phyloP scores from a whole-genome alignment of 371 early-diverging fungal genomes.

The Lichtheimia corymbifera region DNA sequence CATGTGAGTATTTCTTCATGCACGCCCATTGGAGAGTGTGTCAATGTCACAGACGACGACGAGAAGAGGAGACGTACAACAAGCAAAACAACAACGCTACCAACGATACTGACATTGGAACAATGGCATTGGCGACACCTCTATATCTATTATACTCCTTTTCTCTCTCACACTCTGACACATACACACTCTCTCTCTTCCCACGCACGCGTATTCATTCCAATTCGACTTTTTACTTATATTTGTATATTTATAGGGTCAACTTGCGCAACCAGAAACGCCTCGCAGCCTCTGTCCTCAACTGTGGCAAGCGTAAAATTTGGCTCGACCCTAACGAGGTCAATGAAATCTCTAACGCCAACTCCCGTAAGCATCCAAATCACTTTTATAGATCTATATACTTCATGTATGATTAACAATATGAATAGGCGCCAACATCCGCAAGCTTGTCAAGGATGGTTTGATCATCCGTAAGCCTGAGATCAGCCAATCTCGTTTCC shows the following conservation, averaged over 20 bases:
- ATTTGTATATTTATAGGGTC: conserved; percentile 54
- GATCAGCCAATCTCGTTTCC: conserved; percentile 93
- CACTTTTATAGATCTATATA: neutral
- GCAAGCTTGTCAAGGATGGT: conserved; percentile 97
- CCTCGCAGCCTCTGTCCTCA: conserved; percentile 97
- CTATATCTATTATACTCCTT: neutral
- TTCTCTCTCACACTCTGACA: neutral
- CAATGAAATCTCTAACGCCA: conserved; percentile 95
- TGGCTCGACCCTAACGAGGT: conserved; percentile 99
- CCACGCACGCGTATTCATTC: too few species aligned
- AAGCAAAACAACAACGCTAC: neutral
- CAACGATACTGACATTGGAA: neutral
- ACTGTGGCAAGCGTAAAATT: conserved; percentile 99
- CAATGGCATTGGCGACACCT: too few species aligned
- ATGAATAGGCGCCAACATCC: conserved; percentile 87
- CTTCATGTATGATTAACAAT: neutral
- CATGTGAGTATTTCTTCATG: conserved; percentile 9
- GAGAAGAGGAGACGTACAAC: neutral
- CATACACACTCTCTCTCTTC: neutral
- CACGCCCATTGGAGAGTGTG: neutral
- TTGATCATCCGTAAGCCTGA: conserved; percentile 97
- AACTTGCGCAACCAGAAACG: conserved; percentile 91
- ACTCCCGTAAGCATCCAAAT: conserved; percentile 81
- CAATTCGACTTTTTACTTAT: neutral
- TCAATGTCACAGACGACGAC: too few species aligned